Percentiles rank a stretch among this genome's conserved stretches.
These are phyloP conservation scores for Boletus eberwhitei DNA, from an alignment of 768 basidiomycete genomes.

Conservation along the genomic window DNA sequence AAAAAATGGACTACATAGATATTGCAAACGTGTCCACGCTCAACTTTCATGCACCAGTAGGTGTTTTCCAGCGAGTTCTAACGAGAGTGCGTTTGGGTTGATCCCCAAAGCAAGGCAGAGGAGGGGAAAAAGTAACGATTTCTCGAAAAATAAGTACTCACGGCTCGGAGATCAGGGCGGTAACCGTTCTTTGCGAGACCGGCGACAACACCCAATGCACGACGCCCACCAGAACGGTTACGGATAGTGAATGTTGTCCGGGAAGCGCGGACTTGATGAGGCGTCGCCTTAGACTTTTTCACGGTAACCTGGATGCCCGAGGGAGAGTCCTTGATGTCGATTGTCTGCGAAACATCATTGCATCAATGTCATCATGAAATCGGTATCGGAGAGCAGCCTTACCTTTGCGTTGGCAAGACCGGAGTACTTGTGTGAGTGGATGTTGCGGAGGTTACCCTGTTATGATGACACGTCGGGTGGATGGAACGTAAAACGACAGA, in stretches of 20 bases:
- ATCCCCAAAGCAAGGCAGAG: not conserved
- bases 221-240: constrained; percentile 66
- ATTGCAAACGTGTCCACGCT: constrained; percentile 95
- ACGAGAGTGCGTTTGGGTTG: constrained; percentile 63
- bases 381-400: constrained; percentile 2
- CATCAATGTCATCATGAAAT: not conserved
- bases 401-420: constrained; percentile 85
- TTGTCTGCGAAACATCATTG: constrained; percentile 44
- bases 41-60: constrained; percentile 69
- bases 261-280: constrained; percentile 47
- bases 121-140: no score
- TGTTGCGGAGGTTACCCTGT: constrained; percentile 82
- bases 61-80: constrained; percentile 86
- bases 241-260: constrained; percentile 54
- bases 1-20: constrained; percentile 35
- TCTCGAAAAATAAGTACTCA: constrained; percentile 40
- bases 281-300: constrained; percentile 60
- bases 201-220: constrained; percentile 63
- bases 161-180: constrained; percentile 73
- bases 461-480: constrained; percentile 4
- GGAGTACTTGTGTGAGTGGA: constrained; percentile 92
- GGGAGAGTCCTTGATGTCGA: constrained; percentile 56
- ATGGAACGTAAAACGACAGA: not conserved
- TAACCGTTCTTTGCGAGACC: constrained; percentile 62
- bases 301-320: constrained; percentile 59